Evolutionary conservation across 78 protist genomes (phyloP), one percentile per base, ranked within the genome.

Genomic region (Trichosphaerium sp.): DNA sequence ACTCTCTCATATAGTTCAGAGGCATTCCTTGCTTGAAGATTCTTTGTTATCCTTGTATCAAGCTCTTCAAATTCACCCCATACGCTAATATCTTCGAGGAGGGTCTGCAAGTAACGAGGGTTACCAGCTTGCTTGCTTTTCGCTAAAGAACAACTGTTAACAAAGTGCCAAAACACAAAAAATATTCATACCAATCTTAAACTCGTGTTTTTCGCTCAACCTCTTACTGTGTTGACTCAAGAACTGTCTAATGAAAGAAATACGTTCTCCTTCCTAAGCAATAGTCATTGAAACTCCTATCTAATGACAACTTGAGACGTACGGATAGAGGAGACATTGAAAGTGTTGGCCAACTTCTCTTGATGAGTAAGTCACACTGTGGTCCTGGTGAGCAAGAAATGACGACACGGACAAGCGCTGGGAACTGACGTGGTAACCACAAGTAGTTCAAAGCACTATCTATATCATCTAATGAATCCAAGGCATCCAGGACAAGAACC

Each of bases 351-450:
- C n/a, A n/a, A n/a, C n/a, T n/a, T n/a, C n/a, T n/a, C n/a, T n/a
- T n/a, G n/a, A n/a, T n/a, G n/a, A n/a, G n/a, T n/a, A n/a, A n/a
- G n/a, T n/a, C n/a, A n/a, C 15, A 44, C 49, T n/a, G n/a, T n/a
- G n/a, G n/a, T n/a, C n/a, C n/a, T n/a, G n/a, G n/a, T n/a, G n/a
- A n/a, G 0, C 78, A 15, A 6, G 78, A 57, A 2, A 78, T 56
- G 0, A 78, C 32, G 0, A 78, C 25, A 15, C 72, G 62, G 8
- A 62, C 65, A 44, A 47, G 55, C 21, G 11, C 28, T 48, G 84
- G 84, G 43, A 71, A 47, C 3, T 2, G 10, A 40, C 78, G 58
- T 29, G 84, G 84, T 75, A 78, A 78, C 84, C 84, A 78, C 26
- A 78, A 44, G 26, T 70, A 32, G 1, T 78, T 77, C 8, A 8